A percentile compares a stretch with the other conserved stretches of the same genome.
These are phyloP conservation scores for Orbilia oligospora DNA, from an alignment of 2,329 filamentous ascomycete species.

Conservation along the genomic window DNA sequence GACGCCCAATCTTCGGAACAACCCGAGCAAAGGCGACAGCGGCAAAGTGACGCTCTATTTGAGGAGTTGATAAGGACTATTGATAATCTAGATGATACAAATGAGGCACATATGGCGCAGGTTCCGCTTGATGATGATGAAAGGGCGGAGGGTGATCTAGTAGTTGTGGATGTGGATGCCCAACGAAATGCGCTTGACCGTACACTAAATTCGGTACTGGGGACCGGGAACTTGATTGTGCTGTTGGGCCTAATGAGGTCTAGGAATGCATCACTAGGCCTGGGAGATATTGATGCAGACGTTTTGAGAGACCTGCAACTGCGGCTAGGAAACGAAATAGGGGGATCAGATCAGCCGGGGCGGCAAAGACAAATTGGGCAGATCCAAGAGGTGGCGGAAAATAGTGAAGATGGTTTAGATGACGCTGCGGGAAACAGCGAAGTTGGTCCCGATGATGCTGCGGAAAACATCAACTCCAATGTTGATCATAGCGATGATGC, in stretches of 20 bases:
- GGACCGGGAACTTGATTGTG: slow-evolving; percentile 10
- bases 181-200: not conserved
- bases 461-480: slow-evolving; percentile 1
- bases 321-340: not conserved
- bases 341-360: not conserved
- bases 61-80: not conserved
- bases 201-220: not conserved
- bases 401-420: not conserved
- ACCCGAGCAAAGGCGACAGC: no score
- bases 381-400: not conserved
- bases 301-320: not conserved
- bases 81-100: not conserved
- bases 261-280: not conserved
- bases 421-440: not conserved
- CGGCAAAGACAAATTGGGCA: not conserved
- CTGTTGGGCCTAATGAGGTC: not conserved
- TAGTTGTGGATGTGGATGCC: not conserved
- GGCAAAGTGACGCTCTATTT: not conserved
- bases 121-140: not conserved
- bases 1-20: not conserved
- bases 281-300: not conserved
- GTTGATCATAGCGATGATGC: not conserved
- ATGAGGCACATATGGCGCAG: not conserved
- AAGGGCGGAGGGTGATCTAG: not conserved
- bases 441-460: not conserved